These are phyloP conservation scores for Ceratobasidium sp. DNA, from an alignment of 1,284 basidiomycete genomes.

Conservation along the genomic window DNA sequence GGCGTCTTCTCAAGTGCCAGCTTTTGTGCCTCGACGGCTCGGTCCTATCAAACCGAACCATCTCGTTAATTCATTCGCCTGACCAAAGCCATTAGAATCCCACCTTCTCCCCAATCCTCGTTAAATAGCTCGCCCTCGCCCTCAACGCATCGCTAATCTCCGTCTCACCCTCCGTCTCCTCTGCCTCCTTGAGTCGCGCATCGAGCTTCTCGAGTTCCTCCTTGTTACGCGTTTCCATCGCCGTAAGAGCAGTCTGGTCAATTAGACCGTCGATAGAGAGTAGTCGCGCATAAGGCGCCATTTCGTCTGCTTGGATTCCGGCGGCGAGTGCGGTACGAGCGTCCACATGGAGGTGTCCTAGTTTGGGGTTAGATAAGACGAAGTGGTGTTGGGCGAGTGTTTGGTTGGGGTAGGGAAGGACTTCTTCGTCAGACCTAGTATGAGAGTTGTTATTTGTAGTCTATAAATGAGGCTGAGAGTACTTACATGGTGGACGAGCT, in stretches of 20 bases:
- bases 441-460: background rate
- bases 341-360: conserved; percentile 75
- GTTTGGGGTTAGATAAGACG: conserved; percentile 73
- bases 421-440: conserved; percentile 72
- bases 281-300: conserved; percentile 79
- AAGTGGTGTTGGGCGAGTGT: conserved; percentile 83
- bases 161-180: conserved; percentile 93
- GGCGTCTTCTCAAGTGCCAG: conserved; percentile 93
- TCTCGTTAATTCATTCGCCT: no score
- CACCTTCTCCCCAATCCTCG: conserved; percentile 93
- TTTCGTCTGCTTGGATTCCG: conserved; percentile 90
- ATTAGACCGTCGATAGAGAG: conserved; percentile 54
- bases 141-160: conserved; percentile 92
- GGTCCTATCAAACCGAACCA: conserved; percentile 65
- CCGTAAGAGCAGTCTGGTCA: conserved; percentile 73
- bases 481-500: conserved; percentile 36
- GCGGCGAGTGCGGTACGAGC: conserved; percentile 77
- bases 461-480: no score
- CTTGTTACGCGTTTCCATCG: conserved; percentile 82
- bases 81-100: conserved; percentile 50
- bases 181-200: conserved; percentile 84
- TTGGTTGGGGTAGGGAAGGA: conserved; percentile 89
- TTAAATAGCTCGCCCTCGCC: conserved; percentile 89
- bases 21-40: conserved; percentile 83
- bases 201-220: conserved; percentile 85